Evolutionary conservation across 371 early-diverging fungal genomes (phyloP), one percentile per base, ranked within the genome.

Genomic region (Dichotomocladium elegans): DNA sequence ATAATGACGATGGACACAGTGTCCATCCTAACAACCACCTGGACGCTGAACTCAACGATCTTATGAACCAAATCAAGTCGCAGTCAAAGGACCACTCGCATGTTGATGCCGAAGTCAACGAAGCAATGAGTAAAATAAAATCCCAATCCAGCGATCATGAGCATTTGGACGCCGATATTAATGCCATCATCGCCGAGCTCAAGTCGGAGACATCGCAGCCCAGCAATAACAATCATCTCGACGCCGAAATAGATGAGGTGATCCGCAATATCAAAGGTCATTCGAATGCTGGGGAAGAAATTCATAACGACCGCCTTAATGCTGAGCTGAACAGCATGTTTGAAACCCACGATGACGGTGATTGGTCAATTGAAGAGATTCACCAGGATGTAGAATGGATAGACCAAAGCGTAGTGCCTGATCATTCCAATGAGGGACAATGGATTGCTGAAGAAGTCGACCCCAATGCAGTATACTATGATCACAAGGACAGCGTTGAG

Each of bases 351-450:
- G 34, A n/a, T 27, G 60, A 31, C 21, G 17, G 12, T 9, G 42
- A 21, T 10, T 56, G 52, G 52, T 15, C 37, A 3, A 19, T 27
- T 4, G 47, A 63, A 33, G 60, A 60, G 24, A 28, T 40, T 1
- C 50, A 42, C 34, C 40, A 30, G 12, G 26, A 53, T 15, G 27
- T 43, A 17, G 58, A 58, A 41, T 51, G 51, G 51, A 15, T 21
- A 15, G 54, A 54, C 14, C 46, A 54, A 22, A 45, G 28, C 19
- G 54, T 47, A n/a, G 31, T 60, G 33, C 17, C 48, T 11, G 21
- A 46, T 17, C 58, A 64, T 44, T 41, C 56, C 12, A 60, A 65
- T 43, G 45, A 51, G 26, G 35, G 55, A 28, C 53, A 48, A 28
- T 54, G 54, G 45, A 34, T 56, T 25, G 55, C 29, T 5, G 49